Base-by-base conservation (phyloP, 2,329 filamentous ascomycete genomes). In the Aspergillus novofumigatus region DNA sequence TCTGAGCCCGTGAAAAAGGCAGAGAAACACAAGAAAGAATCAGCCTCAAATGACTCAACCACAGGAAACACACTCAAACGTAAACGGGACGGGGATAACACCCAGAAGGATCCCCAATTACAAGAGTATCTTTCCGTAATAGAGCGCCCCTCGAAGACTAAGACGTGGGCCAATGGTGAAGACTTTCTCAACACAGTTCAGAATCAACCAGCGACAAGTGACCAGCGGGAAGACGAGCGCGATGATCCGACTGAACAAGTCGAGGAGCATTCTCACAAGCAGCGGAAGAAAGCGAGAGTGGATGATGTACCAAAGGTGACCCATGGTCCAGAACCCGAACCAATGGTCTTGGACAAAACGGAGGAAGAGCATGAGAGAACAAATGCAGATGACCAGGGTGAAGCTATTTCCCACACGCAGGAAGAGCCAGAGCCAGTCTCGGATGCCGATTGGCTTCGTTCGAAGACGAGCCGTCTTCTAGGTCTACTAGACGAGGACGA, bases 381-480 rank as follows among this genome's bases (percentile, higher is more conserved):
- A 25, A 53, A 64, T 35, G 53, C 57, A 10, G 38, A 28, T 21
- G 59, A 63, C 41, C 56, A 65, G 23, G 61, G 65, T 26, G 58
- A 60, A 28, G 61, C 67, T 47, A 62, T 65, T 26, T 47, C 59
- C 57, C 67, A 64, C 55, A 69, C 64, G 23, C 67, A 69, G 51
- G 67, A 71, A 25, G 69, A 69, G 35, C 72, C 73, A 35, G 71
- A 69, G 35, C 72, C 73, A 32, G 71, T 76, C 49, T 87, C 88
- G 23, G 92, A 97, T 75, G 86, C 88, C 59, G 92, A 97, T 74
- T 99, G 94, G 94, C 80, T 97, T 65, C 86, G 93, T 57, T 93
- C 90, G 61, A 86, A 90, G 65, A 97, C 92, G 14, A 97, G 88
- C 75, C 85, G 93, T 66, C 78, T 96, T 51, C 81, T 97, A 52